phyloP scores from a whole-genome alignment of 192 early-diverging fungal genomes.

The Backusella mclennaniae region DNA sequence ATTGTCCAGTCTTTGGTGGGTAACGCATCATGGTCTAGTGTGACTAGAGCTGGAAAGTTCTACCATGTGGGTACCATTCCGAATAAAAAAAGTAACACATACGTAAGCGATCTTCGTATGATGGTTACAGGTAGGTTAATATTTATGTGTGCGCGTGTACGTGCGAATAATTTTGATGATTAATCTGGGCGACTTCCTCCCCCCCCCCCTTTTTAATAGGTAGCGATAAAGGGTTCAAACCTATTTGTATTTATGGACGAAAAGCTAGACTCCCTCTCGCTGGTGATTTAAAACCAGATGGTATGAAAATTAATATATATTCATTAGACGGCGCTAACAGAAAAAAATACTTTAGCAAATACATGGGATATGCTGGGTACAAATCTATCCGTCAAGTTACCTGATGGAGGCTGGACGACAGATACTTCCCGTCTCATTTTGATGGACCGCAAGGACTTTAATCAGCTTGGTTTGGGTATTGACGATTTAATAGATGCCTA shows the following conservation, averaged over 20 bases:
- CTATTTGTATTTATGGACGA: slow-evolving; percentile 82
- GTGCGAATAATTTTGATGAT: not conserved
- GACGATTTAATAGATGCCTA: slow-evolving; percentile 89
- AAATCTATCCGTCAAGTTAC: slow-evolving; percentile 77
- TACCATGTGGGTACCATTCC: slow-evolving; percentile 91
- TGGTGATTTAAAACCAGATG: slow-evolving; percentile 46
- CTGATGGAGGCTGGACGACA: slow-evolving; percentile 75
- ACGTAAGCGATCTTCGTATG: slow-evolving; percentile 81
- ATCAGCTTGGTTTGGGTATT: slow-evolving; percentile 79
- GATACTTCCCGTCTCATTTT: slow-evolving; percentile 81
- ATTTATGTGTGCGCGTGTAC: not conserved
- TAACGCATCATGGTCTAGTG: slow-evolving; percentile 79
- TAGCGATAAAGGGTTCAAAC: slow-evolving; percentile 67
- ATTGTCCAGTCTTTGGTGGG: slow-evolving; percentile 89
- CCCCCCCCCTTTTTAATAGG: slow-evolving; percentile 1
- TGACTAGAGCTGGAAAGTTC: slow-evolving; percentile 74
- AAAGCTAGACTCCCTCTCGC: slow-evolving; percentile 74
- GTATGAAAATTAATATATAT: slow-evolving; percentile 30
- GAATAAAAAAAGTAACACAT: slow-evolving; percentile 87
- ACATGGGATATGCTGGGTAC: slow-evolving; percentile 94
- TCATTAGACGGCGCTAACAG: not conserved
- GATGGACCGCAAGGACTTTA: slow-evolving; percentile 92
- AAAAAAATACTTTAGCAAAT: slow-evolving; percentile 38
- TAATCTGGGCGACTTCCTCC: not conserved
- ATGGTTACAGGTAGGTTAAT: slow-evolving; percentile 70